phyloP scores from a whole-genome alignment of 2,329 filamentous ascomycete genomes.

The Colletotrichum aenigma region DNA sequence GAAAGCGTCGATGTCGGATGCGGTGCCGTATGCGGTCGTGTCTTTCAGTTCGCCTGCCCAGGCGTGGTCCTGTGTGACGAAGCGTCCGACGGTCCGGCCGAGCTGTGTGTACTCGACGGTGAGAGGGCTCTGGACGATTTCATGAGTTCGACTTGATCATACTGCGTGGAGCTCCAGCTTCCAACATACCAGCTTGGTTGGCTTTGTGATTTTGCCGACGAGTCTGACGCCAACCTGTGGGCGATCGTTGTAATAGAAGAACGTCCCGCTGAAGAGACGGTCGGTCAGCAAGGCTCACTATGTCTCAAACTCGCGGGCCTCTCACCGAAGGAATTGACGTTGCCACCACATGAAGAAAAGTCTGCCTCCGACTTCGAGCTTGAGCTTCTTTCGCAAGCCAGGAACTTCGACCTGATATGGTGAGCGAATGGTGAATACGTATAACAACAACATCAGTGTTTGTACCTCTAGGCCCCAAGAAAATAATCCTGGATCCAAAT shows the following conservation, averaged over 20 bases:
- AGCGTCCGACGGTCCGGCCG: not conserved
- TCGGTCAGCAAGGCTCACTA: not conserved
- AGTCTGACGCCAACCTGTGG: not conserved
- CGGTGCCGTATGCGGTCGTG: not conserved
- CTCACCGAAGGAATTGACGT: not conserved
- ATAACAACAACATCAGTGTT: not conserved
- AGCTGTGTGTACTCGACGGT: not conserved
- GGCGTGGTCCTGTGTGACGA: not conserved
- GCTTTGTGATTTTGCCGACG: not conserved
- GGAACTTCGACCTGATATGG: not conserved
- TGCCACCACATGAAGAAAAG: not conserved
- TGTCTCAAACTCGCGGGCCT: too few species aligned
- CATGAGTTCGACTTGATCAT: not conserved
- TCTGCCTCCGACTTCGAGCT: not conserved
- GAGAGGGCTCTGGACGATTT: not conserved
- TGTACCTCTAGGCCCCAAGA: not conserved
- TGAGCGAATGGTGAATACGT: not conserved
- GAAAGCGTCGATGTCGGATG: not conserved
- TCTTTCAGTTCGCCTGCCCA: not conserved
- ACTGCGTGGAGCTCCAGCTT: not conserved
- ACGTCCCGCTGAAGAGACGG: not conserved
- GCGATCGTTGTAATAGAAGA: not conserved
- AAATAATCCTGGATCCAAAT: not conserved
- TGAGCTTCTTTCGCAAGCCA: not conserved
- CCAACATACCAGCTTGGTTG: not conserved